Evolutionary conservation across 2,329 filamentous ascomycete species (phyloP).

Genomic region (Atkinsonella texensis): DNA sequence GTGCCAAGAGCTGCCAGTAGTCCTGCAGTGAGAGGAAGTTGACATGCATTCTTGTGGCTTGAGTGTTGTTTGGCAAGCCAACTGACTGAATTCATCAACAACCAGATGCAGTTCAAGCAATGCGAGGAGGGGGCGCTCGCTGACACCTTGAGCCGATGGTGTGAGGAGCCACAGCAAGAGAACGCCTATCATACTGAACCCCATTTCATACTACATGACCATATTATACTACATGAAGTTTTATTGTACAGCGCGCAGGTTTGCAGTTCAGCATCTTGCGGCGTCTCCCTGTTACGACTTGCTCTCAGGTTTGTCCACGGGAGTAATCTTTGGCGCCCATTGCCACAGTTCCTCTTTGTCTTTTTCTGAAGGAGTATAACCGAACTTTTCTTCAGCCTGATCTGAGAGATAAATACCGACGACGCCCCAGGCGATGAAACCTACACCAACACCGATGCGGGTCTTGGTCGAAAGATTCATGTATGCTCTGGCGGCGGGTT

Average conservation of each 20-base stretch:
- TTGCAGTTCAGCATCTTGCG: not conserved
- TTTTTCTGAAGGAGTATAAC: slow-evolving; percentile 58
- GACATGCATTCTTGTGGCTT: too few species aligned
- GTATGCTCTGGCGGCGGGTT: slow-evolving; percentile 45
- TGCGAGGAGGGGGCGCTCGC: too few species aligned
- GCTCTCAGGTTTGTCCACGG: slow-evolving; percentile 34
- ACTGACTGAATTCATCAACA: too few species aligned
- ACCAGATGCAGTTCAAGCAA: too few species aligned
- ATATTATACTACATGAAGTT: not conserved
- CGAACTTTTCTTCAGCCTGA: slow-evolving; percentile 59
- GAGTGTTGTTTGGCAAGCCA: too few species aligned
- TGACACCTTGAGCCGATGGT: too few species aligned
- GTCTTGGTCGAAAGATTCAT: slow-evolving; percentile 58
- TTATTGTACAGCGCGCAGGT: not conserved
- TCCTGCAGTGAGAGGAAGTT: too few species aligned
- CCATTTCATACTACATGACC: too few species aligned
- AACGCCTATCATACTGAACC: too few species aligned
- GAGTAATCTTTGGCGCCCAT: slow-evolving; percentile 48
- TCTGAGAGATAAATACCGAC: slow-evolving; percentile 65
- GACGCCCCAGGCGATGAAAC: slow-evolving; percentile 64
- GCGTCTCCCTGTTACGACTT: not conserved
- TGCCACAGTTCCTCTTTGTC: slow-evolving; percentile 57
- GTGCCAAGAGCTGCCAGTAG: too few species aligned
- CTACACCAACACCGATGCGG: slow-evolving; percentile 58
- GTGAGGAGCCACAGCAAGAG: too few species aligned